Evolutionary conservation across 805 yeast species (phyloP).

Genomic region (Metschnikowia lunata): DNA sequence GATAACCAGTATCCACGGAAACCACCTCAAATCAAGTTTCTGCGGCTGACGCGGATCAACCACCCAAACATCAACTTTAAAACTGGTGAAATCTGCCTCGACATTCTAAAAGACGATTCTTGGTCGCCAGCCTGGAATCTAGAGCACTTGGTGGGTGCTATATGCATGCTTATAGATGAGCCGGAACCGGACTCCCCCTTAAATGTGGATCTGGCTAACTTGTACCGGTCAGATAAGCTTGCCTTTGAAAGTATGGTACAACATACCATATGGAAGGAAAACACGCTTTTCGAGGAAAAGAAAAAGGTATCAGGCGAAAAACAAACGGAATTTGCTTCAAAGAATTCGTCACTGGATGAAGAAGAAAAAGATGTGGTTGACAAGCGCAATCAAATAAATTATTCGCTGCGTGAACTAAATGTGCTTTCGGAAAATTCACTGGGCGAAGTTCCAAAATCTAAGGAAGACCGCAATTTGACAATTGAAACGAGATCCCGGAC

Average conservation of each 20-base stretch:
- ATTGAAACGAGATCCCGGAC: neutral
- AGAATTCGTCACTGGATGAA: conserved; percentile 1
- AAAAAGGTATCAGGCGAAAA: conserved; percentile 8
- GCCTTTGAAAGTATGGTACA: conserved; percentile 41
- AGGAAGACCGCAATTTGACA: neutral
- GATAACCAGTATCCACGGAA: conserved; percentile 49
- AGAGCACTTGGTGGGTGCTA: conserved; percentile 50
- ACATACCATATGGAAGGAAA: conserved; percentile 36
- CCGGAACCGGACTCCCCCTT: conserved; percentile 74
- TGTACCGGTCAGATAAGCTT: conserved; percentile 41
- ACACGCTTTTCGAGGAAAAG: conserved; percentile 21
- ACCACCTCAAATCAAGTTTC: conserved; percentile 56
- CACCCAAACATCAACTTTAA: conserved; percentile 39
- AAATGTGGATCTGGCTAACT: conserved; percentile 64
- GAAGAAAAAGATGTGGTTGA: conserved; percentile 1
- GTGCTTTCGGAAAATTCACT: neutral
- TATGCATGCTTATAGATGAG: conserved; percentile 51
- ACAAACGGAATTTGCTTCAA: neutral
- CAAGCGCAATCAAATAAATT: neutral
- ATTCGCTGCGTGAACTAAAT: no score
- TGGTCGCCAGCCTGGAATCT: conserved; percentile 81
- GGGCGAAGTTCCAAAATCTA: neutral
- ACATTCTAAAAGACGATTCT: conserved; percentile 46
- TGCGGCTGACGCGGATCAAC: conserved; percentile 34
- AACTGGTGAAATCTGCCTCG: conserved; percentile 69